Evolutionary conservation across 1,284 basidiomycete species (phyloP), one percentile per base, ranked within the genome.

Genomic region (Anthracocystis setariae): DNA sequence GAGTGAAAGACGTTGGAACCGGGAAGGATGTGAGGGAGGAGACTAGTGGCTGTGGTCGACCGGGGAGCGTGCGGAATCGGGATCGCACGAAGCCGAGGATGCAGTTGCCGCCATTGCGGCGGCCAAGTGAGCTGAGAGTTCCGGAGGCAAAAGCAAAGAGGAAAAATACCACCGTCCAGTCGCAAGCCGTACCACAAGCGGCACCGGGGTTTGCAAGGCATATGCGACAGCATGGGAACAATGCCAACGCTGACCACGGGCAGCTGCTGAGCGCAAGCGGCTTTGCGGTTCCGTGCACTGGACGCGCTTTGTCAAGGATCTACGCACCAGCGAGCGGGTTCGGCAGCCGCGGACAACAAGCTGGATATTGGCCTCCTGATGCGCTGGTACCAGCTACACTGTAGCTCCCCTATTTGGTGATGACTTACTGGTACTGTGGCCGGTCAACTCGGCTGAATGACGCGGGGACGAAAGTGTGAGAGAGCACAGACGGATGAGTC

Each of bases 281-380:
- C 46, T 61, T 50, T 54, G 59, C 59, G 59, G 51, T 49, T 54
- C 51, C 35, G 51, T 47, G 27, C 12, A 42, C 46, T n/a, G n/a
- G 39, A 38, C 18, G 44, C 38, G 21, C 29, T 32, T 27, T 15
- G 25, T 32, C 25, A 24, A 54, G 35, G 59, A 61, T 61, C 59
- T 49, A 57, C 42, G 38, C 25, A 37, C 27, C 24, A 25, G 45
- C 53, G 53, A 38, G 29, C 42, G 43, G 18, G 18, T 52, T 52
- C 50, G 50, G 50, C 50, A 52, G 50, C 40, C 50, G 32, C 50
- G 24, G 44, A 43, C n/a, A 35, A 12, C n/a, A 23, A 10, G n/a
- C 18, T 8, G 9, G 9, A 39, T n/a, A 33, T 8, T 39, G 18
- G n/a, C 9, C 7, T 12, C 37, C 7, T 5, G 37, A 39, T 7